Evolutionary conservation across 495 filamentous ascomycete species (phyloP).

Genomic region (Neurospora hispaniola): DNA sequence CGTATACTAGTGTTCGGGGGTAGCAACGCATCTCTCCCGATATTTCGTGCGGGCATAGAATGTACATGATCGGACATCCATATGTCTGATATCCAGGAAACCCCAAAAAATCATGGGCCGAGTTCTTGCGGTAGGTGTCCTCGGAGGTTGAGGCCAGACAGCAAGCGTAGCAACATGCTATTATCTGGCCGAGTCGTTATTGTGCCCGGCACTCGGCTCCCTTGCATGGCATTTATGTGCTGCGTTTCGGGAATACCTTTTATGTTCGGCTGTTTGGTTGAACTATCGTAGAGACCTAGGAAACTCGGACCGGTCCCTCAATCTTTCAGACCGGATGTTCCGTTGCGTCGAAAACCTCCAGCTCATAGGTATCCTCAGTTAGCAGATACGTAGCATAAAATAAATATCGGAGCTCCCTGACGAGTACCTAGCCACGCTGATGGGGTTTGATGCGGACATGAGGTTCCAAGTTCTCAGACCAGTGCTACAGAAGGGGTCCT

Average conservation of each 20-base stretch:
- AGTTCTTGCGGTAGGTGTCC: not conserved
- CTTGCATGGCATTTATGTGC: not conserved
- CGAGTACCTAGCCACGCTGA: not conserved
- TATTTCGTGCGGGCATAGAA: too few relatives aligned
- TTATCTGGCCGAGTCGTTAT: not conserved
- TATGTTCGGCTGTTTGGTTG: not conserved
- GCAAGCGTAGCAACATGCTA: not conserved
- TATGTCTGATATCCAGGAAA: too few relatives aligned
- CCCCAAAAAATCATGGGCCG: too few relatives aligned
- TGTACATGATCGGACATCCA: too few relatives aligned
- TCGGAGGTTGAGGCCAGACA: not conserved
- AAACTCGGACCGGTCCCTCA: not conserved
- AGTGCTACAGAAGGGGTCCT: not conserved
- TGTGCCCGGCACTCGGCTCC: not conserved
- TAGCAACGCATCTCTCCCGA: too few relatives aligned
- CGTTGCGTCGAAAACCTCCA: not conserved
- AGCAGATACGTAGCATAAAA: not conserved
- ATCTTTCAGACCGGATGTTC: not conserved
- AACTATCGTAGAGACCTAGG: not conserved
- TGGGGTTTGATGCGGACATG: not conserved
- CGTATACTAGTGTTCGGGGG: too few relatives aligned
- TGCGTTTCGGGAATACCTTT: not conserved
- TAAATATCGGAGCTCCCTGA: not conserved
- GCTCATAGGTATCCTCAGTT: not conserved
- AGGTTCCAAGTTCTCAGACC: not conserved